These are phyloP conservation scores for Cladosporium sp. DNA, from an alignment of 2,329 filamentous ascomycete species.

Conservation along the genomic window DNA sequence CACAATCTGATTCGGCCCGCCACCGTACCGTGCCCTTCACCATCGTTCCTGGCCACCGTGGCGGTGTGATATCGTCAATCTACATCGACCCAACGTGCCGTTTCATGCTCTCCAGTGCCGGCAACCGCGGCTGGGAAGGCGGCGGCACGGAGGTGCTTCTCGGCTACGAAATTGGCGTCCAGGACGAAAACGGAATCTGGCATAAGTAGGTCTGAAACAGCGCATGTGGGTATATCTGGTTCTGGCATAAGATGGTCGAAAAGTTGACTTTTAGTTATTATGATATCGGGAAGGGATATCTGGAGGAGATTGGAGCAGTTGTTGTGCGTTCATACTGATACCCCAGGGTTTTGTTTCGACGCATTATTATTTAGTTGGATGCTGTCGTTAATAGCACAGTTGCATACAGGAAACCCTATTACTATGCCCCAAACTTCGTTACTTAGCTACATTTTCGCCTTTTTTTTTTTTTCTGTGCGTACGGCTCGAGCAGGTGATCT, in stretches of 20 bases:
- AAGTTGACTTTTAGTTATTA: neutral
- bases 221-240: neutral
- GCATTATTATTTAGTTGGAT: neutral
- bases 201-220: constrained; percentile 21
- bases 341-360: constrained; percentile 5
- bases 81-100: constrained; percentile 84
- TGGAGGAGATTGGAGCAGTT: neutral
- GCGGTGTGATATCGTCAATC: constrained; percentile 82
- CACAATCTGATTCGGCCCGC: constrained; percentile 61
- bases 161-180: constrained; percentile 78
- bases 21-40: constrained; percentile 87
- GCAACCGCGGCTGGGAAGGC: constrained; percentile 94
- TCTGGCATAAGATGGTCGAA: neutral
- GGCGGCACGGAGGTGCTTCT: constrained; percentile 84
- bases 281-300: neutral
- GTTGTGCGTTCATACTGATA: constrained; percentile 3
- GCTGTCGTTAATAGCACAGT: neutral
- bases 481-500: neutral
- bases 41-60: constrained; percentile 89
- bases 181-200: constrained; percentile 34
- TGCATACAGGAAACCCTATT: neutral
- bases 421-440: neutral
- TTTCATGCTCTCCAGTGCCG: constrained; percentile 89
- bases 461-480: neutral
- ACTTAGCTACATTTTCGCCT: neutral